Conservation (phyloP, 805 yeast species). For the Trichomonascus vanleenenianus region DNA sequence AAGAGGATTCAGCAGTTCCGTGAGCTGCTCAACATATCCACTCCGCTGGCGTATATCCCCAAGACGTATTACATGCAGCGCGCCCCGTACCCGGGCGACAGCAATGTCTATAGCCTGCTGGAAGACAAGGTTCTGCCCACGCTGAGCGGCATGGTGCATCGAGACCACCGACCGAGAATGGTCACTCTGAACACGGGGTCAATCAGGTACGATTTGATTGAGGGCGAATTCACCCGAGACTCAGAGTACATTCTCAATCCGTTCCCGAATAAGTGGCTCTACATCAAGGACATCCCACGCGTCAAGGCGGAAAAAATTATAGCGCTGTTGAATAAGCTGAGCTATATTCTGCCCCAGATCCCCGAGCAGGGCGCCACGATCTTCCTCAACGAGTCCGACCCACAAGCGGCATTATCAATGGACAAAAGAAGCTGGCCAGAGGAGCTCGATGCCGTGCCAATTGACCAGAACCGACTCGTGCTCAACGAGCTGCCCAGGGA, state of each 20-base stretch:
- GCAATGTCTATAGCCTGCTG: slow-evolving; percentile 52
- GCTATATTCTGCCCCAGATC: slow-evolving; percentile 32
- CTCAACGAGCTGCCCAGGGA: slow-evolving; percentile 26
- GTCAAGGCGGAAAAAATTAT: slow-evolving; percentile 48
- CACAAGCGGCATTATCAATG: no score
- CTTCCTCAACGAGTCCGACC: no score
- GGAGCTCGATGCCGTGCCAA: slow-evolving; percentile 7
- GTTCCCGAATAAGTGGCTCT: slow-evolving; percentile 72
- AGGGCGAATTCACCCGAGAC: slow-evolving; percentile 77
- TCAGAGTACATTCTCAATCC: slow-evolving; percentile 81
- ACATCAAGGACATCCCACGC: slow-evolving; percentile 50
- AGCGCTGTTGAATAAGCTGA: slow-evolving; percentile 47
- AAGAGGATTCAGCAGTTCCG: slow-evolving; percentile 38
- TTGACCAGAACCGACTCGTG: slow-evolving; percentile 19
- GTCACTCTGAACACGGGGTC: slow-evolving; percentile 82
- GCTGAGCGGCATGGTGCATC: slow-evolving; percentile 24
- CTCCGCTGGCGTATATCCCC: slow-evolving; percentile 58
- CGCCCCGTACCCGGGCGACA: slow-evolving; percentile 53
- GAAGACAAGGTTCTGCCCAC: slow-evolving; percentile 47
- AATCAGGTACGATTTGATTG: slow-evolving; percentile 74
- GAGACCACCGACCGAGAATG: slow-evolving; percentile 32
- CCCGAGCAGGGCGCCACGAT: no score
- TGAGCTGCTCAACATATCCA: slow-evolving; percentile 43
- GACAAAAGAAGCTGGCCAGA: no score
- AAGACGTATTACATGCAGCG: slow-evolving; percentile 57